These are phyloP conservation scores for Annulohypoxylon nitens DNA, from an alignment of 495 filamentous ascomycete genomes.

Conservation along the genomic window DNA sequence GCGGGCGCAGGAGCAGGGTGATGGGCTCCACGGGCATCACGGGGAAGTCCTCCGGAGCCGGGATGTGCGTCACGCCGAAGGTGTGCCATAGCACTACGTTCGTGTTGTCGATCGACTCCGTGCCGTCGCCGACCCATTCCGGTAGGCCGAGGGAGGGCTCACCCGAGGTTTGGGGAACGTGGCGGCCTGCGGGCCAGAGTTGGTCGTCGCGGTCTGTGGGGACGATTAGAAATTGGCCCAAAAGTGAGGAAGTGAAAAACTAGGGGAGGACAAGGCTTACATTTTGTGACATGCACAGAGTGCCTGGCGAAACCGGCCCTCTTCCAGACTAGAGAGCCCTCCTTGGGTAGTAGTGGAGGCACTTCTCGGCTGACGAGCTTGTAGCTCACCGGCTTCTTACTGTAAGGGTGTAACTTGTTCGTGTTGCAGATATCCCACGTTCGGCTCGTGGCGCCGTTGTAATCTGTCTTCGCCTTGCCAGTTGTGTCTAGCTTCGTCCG, in stretches of 20 bases:
- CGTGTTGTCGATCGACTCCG: conserved; percentile 80
- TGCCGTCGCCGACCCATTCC: conserved; percentile 85
- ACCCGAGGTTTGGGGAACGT: conserved; percentile 93
- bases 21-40: conserved; percentile 96
- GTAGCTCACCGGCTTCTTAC: conserved; percentile 88
- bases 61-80: conserved; percentile 94
- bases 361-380: conserved; percentile 92
- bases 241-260: too few relatives aligned
- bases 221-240: conserved; percentile 13
- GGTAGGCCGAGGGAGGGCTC: conserved; percentile 83
- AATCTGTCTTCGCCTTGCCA: conserved; percentile 80
- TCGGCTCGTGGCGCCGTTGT: conserved; percentile 80
- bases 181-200: conserved; percentile 90
- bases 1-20: conserved; percentile 83
- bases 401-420: conserved; percentile 85
- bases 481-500: conserved; percentile 85
- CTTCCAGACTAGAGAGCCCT: conserved; percentile 90
- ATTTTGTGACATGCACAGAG: conserved; percentile 92
- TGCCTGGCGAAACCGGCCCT: conserved; percentile 91
- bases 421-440: conserved; percentile 95
- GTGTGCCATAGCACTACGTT: conserved; percentile 98
- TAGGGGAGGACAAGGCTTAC: too few relatives aligned
- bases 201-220: conserved; percentile 81
- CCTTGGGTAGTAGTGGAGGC: conserved; percentile 82
- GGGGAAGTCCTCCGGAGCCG: conserved; percentile 91